Conservation (phyloP, 2,329 filamentous ascomycete genomes). For the Cryphonectria carpinicola region DNA sequence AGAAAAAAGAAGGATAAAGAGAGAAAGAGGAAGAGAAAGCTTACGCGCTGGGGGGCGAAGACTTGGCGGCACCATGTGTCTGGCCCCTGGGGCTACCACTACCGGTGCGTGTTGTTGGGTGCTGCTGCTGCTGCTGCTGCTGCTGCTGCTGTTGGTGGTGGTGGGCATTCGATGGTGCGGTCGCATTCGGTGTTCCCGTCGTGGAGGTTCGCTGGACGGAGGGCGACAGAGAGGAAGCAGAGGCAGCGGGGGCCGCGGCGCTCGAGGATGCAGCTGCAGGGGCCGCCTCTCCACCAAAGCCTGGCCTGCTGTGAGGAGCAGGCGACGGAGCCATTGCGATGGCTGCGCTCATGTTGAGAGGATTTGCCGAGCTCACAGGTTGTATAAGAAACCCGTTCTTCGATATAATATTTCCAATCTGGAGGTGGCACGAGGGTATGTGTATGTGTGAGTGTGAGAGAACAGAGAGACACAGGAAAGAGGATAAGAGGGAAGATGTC, state of each 20-base stretch:
- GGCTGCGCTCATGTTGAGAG: conserved; percentile 65
- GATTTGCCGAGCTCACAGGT: conserved; percentile 13
- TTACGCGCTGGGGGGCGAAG: conserved; percentile 64
- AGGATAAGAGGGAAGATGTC: conserved; percentile 9
- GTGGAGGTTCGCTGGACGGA: conserved; percentile 48
- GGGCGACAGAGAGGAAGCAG: conserved; percentile 45
- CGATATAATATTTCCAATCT: background rate
- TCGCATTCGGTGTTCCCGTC: conserved; percentile 47
- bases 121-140: background rate
- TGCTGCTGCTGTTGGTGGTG: background rate
- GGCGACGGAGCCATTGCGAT: conserved; percentile 71
- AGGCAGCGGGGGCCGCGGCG: conserved; percentile 37
- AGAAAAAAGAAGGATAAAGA: conserved; percentile 8
- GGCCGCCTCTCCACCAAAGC: conserved; percentile 57
- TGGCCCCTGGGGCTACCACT: conserved; percentile 58
- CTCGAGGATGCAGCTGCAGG: conserved; percentile 41
- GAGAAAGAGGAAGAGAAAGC: conserved; percentile 36
- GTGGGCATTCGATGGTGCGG: conserved; percentile 34
- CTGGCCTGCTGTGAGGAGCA: conserved; percentile 66
- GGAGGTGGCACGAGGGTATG: background rate
- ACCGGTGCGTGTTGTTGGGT: conserved; percentile 45
- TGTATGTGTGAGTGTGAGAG: background rate
- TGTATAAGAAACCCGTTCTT: background rate
- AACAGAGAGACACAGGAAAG: background rate
- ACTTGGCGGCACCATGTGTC: conserved; percentile 49